Conservation (phyloP, 2,329 filamentous ascomycete species). For the Neospermospora avenae region DNA sequence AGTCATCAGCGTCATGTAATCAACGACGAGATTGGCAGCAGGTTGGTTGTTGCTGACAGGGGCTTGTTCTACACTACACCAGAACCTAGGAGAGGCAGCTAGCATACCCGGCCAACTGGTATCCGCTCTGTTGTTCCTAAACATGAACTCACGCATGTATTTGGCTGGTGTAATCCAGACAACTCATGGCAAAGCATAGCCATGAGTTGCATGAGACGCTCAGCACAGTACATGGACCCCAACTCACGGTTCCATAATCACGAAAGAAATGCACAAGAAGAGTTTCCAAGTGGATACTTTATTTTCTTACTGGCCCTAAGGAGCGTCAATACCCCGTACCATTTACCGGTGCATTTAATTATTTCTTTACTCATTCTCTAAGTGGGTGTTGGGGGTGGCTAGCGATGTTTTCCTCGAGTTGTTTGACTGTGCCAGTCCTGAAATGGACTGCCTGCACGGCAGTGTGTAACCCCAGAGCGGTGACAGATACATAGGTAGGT, state of each 20-base stretch:
- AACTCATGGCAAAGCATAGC: background rate
- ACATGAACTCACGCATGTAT: background rate
- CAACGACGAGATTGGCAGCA: background rate
- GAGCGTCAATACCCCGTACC: background rate
- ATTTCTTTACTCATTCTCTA: background rate
- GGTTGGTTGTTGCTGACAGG: background rate
- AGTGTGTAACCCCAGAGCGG: background rate
- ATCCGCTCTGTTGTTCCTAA: background rate
- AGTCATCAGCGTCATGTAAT: conserved; percentile 8
- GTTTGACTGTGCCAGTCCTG: background rate
- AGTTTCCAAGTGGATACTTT: background rate
- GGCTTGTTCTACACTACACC: background rate
- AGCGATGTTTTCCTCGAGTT: background rate
- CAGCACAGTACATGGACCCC: background rate
- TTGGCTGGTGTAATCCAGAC: background rate
- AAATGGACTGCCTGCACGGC: background rate
- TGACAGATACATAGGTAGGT: background rate
- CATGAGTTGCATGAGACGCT: background rate
- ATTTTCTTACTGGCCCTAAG: background rate
- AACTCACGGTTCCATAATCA: background rate
- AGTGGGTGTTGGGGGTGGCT: background rate
- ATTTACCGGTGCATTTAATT: background rate
- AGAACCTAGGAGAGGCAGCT: background rate
- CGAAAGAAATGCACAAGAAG: background rate
- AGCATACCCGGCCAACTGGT: background rate